Conservation (phyloP, 2,329 filamentous ascomycete genomes). For the Aspergillus niger region DNA sequence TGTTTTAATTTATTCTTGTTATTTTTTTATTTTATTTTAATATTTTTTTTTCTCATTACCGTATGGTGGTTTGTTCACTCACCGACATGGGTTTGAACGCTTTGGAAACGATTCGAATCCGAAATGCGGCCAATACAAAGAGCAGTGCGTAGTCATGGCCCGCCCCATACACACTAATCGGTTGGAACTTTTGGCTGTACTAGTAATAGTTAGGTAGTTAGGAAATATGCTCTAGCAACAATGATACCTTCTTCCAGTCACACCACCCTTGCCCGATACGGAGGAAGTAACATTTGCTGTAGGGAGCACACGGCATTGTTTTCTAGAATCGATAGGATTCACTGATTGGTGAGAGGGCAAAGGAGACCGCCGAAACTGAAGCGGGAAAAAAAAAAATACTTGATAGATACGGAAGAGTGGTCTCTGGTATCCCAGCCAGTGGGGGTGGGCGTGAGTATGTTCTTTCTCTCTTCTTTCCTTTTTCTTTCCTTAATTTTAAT, state of each 20-base stretch:
- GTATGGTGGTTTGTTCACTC: conserved; percentile 25
- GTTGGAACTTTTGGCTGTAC: conserved; percentile 11
- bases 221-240: conserved; percentile 7
- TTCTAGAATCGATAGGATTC: conserved; percentile 26
- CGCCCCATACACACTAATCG: background rate
- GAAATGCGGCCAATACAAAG: conserved; percentile 19
- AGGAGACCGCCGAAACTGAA: conserved; percentile 19
- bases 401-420: background rate
- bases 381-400: background rate
- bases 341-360: conserved; percentile 20
- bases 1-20: conserved; percentile 14
- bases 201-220: background rate
- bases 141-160: background rate
- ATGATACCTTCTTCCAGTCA: conserved; percentile 17
- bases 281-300: conserved; percentile 14
- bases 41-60: background rate
- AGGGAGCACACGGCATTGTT: conserved; percentile 19
- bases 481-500: background rate
- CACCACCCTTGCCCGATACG: conserved; percentile 14
- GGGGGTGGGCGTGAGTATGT: background rate
- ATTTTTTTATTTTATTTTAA: too few relatives aligned
- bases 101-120: conserved; percentile 15
- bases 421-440: conserved; percentile 6
- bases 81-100: conserved; percentile 28
- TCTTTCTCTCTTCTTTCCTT: background rate